These are phyloP conservation scores for Escallonia herrerae DNA, from an alignment of 129 eudicot species.

Conservation along the genomic window DNA sequence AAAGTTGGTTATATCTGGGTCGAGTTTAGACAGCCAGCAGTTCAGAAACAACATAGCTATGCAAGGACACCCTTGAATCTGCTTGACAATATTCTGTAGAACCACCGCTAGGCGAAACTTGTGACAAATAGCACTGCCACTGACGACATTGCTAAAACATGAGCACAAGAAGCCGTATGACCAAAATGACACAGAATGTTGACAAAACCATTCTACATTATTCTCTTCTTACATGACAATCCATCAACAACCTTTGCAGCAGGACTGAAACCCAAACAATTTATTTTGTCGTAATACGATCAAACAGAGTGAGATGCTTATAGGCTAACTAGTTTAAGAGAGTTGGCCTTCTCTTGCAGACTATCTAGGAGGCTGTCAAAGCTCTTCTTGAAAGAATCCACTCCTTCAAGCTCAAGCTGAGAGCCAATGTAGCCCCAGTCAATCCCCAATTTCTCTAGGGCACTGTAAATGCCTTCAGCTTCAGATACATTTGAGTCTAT, in stretches of 20 bases:
- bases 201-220: too few species aligned
- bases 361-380: slow-evolving; percentile 91
- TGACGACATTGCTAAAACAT: too few species aligned
- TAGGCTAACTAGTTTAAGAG: slow-evolving; percentile 75
- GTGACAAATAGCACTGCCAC: too few species aligned
- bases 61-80: too few species aligned
- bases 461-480: slow-evolving; percentile 89
- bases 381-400: slow-evolving; percentile 96
- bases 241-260: slow-evolving; percentile 9
- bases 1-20: too few species aligned
- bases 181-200: too few species aligned
- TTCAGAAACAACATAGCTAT: too few species aligned
- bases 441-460: slow-evolving; percentile 92
- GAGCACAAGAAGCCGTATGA: too few species aligned
- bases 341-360: slow-evolving; percentile 91
- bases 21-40: too few species aligned
- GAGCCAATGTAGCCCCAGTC: slow-evolving; percentile 77
- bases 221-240: not conserved
- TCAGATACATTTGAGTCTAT: slow-evolving; percentile 87
- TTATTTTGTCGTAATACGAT: slow-evolving; percentile 10
- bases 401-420: slow-evolving; percentile 91
- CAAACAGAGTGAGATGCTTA: slow-evolving; percentile 14
- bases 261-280: not conserved
- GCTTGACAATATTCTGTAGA: too few species aligned
- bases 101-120: too few species aligned